phyloP scores from a whole-genome alignment of 1,284 basidiomycete species.

The Pseudomicrostroma phylloplanum region DNA sequence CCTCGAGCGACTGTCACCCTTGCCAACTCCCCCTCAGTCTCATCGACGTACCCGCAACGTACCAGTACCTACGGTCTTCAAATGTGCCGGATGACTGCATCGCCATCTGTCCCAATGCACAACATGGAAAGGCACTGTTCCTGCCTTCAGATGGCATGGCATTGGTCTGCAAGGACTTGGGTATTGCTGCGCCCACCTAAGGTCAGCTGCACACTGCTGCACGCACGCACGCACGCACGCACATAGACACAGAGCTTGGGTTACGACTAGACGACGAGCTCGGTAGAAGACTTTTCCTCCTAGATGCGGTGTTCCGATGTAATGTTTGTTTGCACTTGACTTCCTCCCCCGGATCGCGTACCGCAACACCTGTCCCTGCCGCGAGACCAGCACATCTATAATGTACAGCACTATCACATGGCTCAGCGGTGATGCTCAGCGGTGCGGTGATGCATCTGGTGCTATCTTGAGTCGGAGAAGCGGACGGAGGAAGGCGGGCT shows the following conservation, averaged over 20 bases:
- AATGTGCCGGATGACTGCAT: conserved; percentile 17
- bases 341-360: too few species aligned
- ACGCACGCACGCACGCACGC: not conserved
- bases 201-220: not conserved
- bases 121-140: conserved; percentile 19
- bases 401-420: too few species aligned
- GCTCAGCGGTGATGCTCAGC: too few species aligned
- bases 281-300: too few species aligned
- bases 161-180: not conserved
- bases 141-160: not conserved
- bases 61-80: conserved; percentile 16
- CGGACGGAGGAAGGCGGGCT: too few species aligned
- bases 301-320: too few species aligned
- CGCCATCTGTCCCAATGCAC: conserved; percentile 13
- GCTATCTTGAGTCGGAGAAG: too few species aligned
- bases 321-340: too few species aligned
- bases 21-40: not conserved
- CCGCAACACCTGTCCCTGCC: too few species aligned
- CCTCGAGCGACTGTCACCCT: too few species aligned
- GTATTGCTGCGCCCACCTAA: not conserved
- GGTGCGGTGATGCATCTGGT: too few species aligned
- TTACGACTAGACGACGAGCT: not conserved
- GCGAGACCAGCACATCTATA: too few species aligned
- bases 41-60: conserved; percentile 20
- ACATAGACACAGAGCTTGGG: not conserved